These are phyloP conservation scores for Hyaloperonospora arabidopsidis DNA, from an alignment of 352 stramenopile species.

Conservation along the genomic window DNA sequence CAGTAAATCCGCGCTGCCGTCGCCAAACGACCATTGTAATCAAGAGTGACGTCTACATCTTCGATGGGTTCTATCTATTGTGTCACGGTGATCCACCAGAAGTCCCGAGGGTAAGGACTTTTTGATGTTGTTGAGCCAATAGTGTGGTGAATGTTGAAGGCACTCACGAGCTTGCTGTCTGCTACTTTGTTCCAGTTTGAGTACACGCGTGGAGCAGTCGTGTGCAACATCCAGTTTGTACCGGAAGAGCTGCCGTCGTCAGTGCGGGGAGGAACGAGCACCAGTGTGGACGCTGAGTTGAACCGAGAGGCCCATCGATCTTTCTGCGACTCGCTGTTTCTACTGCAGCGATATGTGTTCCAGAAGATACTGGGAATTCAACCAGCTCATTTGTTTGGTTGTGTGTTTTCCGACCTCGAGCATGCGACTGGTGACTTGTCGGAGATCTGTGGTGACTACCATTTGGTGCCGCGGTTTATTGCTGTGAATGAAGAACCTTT, in stretches of 20 bases:
- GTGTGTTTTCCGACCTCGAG: slow-evolving; percentile 45
- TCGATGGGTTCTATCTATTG: slow-evolving; percentile 83
- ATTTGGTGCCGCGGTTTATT: slow-evolving; percentile 79
- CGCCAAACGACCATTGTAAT: slow-evolving; percentile 66
- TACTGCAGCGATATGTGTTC: slow-evolving; percentile 74
- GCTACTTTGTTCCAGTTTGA: slow-evolving; percentile 51
- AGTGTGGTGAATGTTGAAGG: background rate
- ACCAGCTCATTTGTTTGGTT: slow-evolving; percentile 56
- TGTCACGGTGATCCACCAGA: slow-evolving; percentile 50
- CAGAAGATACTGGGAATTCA: slow-evolving; percentile 69
- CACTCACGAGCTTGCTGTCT: background rate
- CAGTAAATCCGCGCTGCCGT: slow-evolving; percentile 69
- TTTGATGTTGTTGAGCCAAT: background rate
- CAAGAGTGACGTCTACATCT: slow-evolving; percentile 60
- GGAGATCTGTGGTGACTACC: slow-evolving; percentile 66
- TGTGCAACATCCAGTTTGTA: slow-evolving; percentile 71
- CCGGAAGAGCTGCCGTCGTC: slow-evolving; percentile 49
- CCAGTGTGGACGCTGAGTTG: slow-evolving; percentile 20
- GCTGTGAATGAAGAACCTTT: slow-evolving; percentile 52
- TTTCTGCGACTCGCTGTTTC: slow-evolving; percentile 50
- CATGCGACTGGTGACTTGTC: slow-evolving; percentile 46
- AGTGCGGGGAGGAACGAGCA: slow-evolving; percentile 27
- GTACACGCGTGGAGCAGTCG: slow-evolving; percentile 67
- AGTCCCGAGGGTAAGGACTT: slow-evolving; percentile 41
- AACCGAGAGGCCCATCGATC: slow-evolving; percentile 22